A percentile compares a stretch with the other conserved stretches of the same genome.
Conservation (phyloP, 2,329 filamentous ascomycete species). For the Paracoccidioides brasiliensis region DNA sequence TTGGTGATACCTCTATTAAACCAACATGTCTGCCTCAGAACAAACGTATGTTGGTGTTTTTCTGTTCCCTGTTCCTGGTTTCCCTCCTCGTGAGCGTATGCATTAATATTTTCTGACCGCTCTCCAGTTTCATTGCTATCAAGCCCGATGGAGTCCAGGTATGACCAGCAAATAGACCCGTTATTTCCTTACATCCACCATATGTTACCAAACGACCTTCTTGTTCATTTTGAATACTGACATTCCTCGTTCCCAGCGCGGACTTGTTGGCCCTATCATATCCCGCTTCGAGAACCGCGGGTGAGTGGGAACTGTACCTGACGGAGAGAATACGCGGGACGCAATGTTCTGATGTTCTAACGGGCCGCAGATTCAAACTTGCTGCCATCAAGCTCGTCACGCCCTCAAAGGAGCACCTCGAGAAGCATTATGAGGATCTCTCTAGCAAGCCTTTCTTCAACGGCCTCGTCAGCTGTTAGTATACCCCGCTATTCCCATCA, state of each 20-base stretch:
- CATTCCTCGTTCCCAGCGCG: slow-evolving; percentile 50
- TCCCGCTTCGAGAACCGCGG: slow-evolving; percentile 94
- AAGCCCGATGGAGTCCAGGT: slow-evolving; percentile 99
- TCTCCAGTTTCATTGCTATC: slow-evolving; percentile 91
- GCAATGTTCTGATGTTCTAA: slow-evolving; percentile 6
- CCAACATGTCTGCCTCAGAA: slow-evolving; percentile 58
- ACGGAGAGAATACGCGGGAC: not conserved
- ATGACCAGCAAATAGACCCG: slow-evolving; percentile 23
- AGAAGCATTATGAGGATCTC: slow-evolving; percentile 94
- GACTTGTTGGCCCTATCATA: slow-evolving; percentile 96
- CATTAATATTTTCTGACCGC: slow-evolving; percentile 8
- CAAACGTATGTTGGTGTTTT: slow-evolving; percentile 58
- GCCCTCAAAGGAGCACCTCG: slow-evolving; percentile 86
- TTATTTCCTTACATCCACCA: not conserved
- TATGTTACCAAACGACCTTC: not conserved
- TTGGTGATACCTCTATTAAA: slow-evolving; percentile 19
- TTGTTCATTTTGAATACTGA: slow-evolving; percentile 15
- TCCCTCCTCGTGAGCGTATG: not conserved
- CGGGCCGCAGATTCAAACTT: slow-evolving; percentile 71
- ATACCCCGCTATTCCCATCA: slow-evolving; percentile 2
- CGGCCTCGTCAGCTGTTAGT: slow-evolving; percentile 79
- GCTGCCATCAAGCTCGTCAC: slow-evolving; percentile 90
- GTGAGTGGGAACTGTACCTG: slow-evolving; percentile 36
- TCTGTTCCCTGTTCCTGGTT: slow-evolving; percentile 10
- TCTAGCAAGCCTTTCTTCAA: slow-evolving; percentile 92